Evolutionary conservation across 2,329 filamentous ascomycete genomes (phyloP), one percentile per base, ranked within the genome.

Genomic region (Phaeosphaeriaceae sp.): DNA sequence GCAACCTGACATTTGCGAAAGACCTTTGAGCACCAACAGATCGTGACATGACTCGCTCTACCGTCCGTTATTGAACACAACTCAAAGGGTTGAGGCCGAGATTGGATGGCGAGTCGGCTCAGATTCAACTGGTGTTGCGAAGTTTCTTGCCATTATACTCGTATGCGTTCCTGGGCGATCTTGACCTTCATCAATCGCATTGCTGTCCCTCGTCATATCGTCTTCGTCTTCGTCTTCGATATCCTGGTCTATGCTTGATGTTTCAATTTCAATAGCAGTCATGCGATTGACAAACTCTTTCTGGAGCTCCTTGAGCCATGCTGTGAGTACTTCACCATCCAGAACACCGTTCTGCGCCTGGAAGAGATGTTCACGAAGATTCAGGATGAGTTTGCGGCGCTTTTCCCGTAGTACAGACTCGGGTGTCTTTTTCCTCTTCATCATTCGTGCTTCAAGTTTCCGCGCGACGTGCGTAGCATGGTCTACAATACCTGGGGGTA

Each of bases 211-310:
- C 56, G 60, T 63, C 2, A 37, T 52, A 28, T 56, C 55, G 35
- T 63, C 58, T 33, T 55, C 59, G 15, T 58, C 50, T 15, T 56
- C 56, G 8, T 49, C 48, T 9, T 63, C 46, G 6, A 30, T 51
- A 17, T 53, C 48, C 13, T 52, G 45, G 9, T 35, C 45, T n/a
- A 48, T 36, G 26, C 52, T 56, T 20, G 51, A 51, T 9, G 60
- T 66, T 44, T 78, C 74, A n/a, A 67, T 67, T 36, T 89, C 84
- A 21, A 92, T 82, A 1, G 79, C 80, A 17, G 83, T 80, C 89
- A 96, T 92, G 6, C 83, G 78, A 4, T 79, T 60, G 6, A 89
- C 80, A 63, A 96, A 96, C 45, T 95, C 89, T 40, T 81, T 81
- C 67, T 93, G 90, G 11, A 94, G 71, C 52, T 81, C 81, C 46